Conservation (phyloP, 164 flowering plant species). For the Malania oleifera region DNA sequence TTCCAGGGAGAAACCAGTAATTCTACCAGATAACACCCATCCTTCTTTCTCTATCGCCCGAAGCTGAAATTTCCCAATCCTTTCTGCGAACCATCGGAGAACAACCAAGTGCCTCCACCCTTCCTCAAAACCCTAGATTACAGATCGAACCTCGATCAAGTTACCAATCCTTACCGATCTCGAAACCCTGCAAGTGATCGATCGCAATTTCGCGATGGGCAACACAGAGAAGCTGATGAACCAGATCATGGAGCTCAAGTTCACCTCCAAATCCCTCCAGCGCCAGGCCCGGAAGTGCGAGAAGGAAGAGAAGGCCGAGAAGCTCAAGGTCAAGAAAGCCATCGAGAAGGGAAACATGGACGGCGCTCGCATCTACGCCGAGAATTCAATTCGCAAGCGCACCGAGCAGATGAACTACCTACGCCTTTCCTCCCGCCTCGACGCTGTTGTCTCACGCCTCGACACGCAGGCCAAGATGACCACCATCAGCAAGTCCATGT, state of each 20-base stretch:
- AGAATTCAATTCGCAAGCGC: slow-evolving; percentile 70
- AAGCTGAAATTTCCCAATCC: no score
- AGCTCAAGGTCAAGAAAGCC: slow-evolving; percentile 66
- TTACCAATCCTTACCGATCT: not conserved
- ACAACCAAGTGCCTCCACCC: no score
- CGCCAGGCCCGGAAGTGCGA: slow-evolving; percentile 70
- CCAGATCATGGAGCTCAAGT: slow-evolving; percentile 71
- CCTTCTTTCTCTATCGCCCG: no score
- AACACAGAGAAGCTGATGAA: slow-evolving; percentile 65
- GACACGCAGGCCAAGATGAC: slow-evolving; percentile 75
- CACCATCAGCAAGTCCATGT: slow-evolving; percentile 59
- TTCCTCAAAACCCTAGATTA: slow-evolving; percentile 16
- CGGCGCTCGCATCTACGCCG: slow-evolving; percentile 73
- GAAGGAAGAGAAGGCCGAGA: slow-evolving; percentile 71
- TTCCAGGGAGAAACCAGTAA: no score
- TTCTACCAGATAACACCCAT: no score
- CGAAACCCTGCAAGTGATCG: not conserved
- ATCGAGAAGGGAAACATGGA: slow-evolving; percentile 79
- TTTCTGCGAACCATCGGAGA: no score
- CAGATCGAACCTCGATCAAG: not conserved
- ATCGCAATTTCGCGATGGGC: slow-evolving; percentile 58
- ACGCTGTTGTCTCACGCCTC: slow-evolving; percentile 69
- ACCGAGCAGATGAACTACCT: slow-evolving; percentile 76
- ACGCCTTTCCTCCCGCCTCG: slow-evolving; percentile 61
- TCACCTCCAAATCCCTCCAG: slow-evolving; percentile 63